Percentiles rank a stretch among this genome's conserved stretches.
These are phyloP conservation scores for Takashimella koratensis DNA, from an alignment of 1,284 basidiomycete genomes.

Conservation along the genomic window DNA sequence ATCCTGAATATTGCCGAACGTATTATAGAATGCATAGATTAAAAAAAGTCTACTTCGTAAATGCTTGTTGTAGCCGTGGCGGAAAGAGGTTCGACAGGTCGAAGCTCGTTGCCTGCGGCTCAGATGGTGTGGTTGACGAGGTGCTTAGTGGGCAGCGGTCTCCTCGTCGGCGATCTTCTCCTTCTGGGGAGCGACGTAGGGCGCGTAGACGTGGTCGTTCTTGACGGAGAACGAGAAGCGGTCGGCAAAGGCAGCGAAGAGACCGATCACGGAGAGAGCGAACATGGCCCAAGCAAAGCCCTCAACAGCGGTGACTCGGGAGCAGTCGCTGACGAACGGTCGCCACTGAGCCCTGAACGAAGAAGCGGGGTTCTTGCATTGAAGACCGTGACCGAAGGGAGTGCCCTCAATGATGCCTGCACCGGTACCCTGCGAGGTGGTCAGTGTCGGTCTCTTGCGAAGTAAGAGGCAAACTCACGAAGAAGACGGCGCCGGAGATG, in stretches of 20 bases:
- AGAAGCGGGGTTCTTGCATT: conserved; percentile 31
- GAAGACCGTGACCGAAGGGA: conserved; percentile 41
- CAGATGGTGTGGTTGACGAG: too few relatives aligned
- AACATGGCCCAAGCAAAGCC: conserved; percentile 43
- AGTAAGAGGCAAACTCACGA: too few relatives aligned
- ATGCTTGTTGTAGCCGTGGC: too few relatives aligned
- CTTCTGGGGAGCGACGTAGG: conserved; percentile 6
- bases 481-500: conserved; percentile 21
- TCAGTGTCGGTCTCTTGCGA: conserved; percentile 3
- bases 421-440: conserved; percentile 22
- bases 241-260: conserved; percentile 35
- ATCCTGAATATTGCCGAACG: too few relatives aligned
- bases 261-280: conserved; percentile 29
- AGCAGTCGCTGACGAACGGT: conserved; percentile 29
- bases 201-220: conserved; percentile 26
- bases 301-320: conserved; percentile 30
- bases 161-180: conserved; percentile 1
- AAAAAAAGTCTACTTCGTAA: too few relatives aligned
- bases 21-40: not conserved
- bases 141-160: not conserved
- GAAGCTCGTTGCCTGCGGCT: too few relatives aligned
- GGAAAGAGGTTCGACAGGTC: too few relatives aligned
- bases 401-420: conserved; percentile 38
- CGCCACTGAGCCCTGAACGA: conserved; percentile 26
- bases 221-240: conserved; percentile 25